Conservation (phyloP, 169 alveolate species). For the Plasmodium inui region DNA sequence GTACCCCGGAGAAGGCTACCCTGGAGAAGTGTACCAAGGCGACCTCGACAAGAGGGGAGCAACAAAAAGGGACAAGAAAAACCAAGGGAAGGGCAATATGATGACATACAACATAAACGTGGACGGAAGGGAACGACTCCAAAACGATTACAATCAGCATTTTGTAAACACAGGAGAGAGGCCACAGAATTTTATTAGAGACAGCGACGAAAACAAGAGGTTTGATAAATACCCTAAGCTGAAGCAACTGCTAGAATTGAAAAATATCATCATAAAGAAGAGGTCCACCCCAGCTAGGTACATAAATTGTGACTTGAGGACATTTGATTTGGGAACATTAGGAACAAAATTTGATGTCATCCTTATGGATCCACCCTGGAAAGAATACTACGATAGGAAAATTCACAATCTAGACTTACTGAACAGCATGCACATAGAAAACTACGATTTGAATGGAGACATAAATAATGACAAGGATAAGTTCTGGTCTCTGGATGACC, state of each 20-base stretch:
- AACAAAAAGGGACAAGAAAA: not conserved
- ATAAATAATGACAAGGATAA: constrained; percentile 61
- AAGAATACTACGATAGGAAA: constrained; percentile 79
- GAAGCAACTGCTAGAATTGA: constrained; percentile 89
- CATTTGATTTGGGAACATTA: constrained; percentile 86
- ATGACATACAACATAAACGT: constrained; percentile 45
- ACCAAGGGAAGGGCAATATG: not conserved
- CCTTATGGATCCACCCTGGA: constrained; percentile 94
- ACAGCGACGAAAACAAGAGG: constrained; percentile 88
- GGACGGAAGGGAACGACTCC: constrained; percentile 83
- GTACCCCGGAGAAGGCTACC: not conserved
- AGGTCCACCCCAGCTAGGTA: constrained; percentile 92
- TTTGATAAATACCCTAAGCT: constrained; percentile 90
- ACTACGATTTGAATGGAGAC: constrained; percentile 54
- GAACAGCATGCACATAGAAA: constrained; percentile 60
- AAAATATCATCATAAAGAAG: constrained; percentile 88
- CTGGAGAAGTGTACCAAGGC: not conserved
- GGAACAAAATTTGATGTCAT: constrained; percentile 92
- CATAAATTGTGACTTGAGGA: constrained; percentile 88
- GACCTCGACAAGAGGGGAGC: not conserved
- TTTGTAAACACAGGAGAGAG: constrained; percentile 93
- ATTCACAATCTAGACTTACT: constrained; percentile 60
- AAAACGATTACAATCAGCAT: constrained; percentile 91
- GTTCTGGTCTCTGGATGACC: constrained; percentile 80
- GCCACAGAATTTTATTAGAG: constrained; percentile 93